Evolutionary conservation across 495 filamentous ascomycete species (phyloP), one percentile per base, ranked within the genome.

Genomic region (Aspergillus egyptiacus): DNA sequence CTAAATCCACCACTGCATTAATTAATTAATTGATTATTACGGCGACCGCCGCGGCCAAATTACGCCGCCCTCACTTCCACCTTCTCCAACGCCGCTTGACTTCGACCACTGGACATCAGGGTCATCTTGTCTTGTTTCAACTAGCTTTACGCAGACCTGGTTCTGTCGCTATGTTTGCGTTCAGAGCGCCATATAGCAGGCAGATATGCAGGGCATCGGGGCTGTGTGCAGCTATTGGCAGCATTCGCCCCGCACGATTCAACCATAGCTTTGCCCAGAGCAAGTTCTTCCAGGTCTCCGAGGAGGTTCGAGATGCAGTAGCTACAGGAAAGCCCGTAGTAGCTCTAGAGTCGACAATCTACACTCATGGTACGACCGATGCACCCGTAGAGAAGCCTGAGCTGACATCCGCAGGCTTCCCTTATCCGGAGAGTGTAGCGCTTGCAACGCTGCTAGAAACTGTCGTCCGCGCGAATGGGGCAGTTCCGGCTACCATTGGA

Each of bases 261-360:
- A 53, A 62, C 41, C 69, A 74, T 58, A 62, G 54, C 42, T 56
- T 68, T 17, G 56, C 61, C 6, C 57, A 63, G 42, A 79, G 72
- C 59, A 74, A 69, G 39, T 79, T 87, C 57, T 74, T 95, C 46
- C 72, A 73, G 41, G 69, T 97, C 47, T 95, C 89, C 6, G 81
- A 87, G 51, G 91, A 97, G 62, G 83, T 98, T 11, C 74, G 71
- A 32, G 80, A 85, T 56, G 93, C 91, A 39, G 51, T 96, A 19
- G 69, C 78, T 14, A 73, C 78, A 15, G 80, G 82, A 37, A 79
- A 77, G 34, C 91, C 93, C 2, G 82, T 97, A 6, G 91, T 98
- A 10, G 91, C 93, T 25, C 75, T 98, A 8, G 93, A 98, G 65
- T 84, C 87, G 2, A 95, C 93, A 2, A 96, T 98, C 32, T 85